Evolutionary conservation across 1,139 yeast genomes (phyloP).

Genomic region (Lodderomyces orthopsilosis): DNA sequence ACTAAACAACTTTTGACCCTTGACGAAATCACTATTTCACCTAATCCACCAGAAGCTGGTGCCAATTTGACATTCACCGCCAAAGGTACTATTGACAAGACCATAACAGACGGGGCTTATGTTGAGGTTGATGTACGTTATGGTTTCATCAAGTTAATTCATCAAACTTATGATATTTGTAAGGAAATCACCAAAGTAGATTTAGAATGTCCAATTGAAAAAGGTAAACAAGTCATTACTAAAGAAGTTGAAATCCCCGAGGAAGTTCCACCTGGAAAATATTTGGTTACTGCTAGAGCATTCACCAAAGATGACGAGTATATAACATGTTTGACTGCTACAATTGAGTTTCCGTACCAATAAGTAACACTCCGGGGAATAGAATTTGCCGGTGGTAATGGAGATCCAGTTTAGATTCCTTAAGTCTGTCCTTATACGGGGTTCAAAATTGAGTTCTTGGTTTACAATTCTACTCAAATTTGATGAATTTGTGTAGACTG

Average conservation of each 20-base stretch:
- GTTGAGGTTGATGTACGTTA: constrained; percentile 91
- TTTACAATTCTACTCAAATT: too few relatives aligned
- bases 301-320: constrained; percentile 77
- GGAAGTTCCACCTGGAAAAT: constrained; percentile 96
- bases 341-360: constrained; percentile 53
- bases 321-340: constrained; percentile 83
- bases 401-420: too few relatives aligned
- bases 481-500: too few relatives aligned
- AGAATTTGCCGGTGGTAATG: too few relatives aligned
- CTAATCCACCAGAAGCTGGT: constrained; percentile 89
- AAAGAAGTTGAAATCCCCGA: constrained; percentile 80
- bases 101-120: constrained; percentile 78
- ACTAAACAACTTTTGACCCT: constrained; percentile 63
- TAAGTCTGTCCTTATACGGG: too few relatives aligned
- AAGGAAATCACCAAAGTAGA: constrained; percentile 83
- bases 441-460: too few relatives aligned
- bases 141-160: constrained; percentile 83
- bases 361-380: constrained; percentile 1
- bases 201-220: constrained; percentile 70
- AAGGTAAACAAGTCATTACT: constrained; percentile 63
- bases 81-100: constrained; percentile 54
- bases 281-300: constrained; percentile 83
- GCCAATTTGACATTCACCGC: constrained; percentile 76
- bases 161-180: constrained; percentile 87
- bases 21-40: constrained; percentile 57